A percentile compares a stretch with the other conserved stretches of the same genome.
phyloP scores from a whole-genome alignment of 2,329 filamentous ascomycete species.

The Capronia epimyces region DNA sequence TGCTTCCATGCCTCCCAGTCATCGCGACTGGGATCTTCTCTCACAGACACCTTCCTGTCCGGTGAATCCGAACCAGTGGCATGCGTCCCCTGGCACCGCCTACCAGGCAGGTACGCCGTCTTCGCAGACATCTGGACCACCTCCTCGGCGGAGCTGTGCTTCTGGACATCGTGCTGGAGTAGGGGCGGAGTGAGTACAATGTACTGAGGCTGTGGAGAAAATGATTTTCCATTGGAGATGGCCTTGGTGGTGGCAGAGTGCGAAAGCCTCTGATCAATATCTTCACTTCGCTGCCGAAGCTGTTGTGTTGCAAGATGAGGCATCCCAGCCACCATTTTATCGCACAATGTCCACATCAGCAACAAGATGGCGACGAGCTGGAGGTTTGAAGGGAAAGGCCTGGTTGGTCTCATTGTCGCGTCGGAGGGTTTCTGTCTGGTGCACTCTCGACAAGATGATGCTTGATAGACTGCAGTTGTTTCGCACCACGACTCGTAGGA shows the following conservation, averaged over 20 bases:
- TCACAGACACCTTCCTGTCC: not conserved
- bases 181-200: conserved; percentile 6
- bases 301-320: not conserved
- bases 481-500: too few relatives aligned
- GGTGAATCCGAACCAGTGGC: not conserved
- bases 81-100: not conserved
- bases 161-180: not conserved
- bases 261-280: not conserved
- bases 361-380: not conserved
- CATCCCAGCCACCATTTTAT: not conserved
- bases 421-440: not conserved
- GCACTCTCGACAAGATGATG: too few relatives aligned
- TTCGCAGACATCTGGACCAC: not conserved
- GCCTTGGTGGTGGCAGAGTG: not conserved
- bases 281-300: not conserved
- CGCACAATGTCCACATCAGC: not conserved
- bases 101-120: not conserved
- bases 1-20: conserved; percentile 9
- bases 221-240: not conserved
- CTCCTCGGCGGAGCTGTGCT: not conserved
- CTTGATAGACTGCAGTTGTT: too few relatives aligned
- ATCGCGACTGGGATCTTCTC: not conserved
- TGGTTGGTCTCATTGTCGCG: not conserved
- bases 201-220: conserved; percentile 8
- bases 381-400: not conserved